Evolutionary conservation across 1,139 yeast species (phyloP).

Genomic region (Arxiozyma telluris): DNA sequence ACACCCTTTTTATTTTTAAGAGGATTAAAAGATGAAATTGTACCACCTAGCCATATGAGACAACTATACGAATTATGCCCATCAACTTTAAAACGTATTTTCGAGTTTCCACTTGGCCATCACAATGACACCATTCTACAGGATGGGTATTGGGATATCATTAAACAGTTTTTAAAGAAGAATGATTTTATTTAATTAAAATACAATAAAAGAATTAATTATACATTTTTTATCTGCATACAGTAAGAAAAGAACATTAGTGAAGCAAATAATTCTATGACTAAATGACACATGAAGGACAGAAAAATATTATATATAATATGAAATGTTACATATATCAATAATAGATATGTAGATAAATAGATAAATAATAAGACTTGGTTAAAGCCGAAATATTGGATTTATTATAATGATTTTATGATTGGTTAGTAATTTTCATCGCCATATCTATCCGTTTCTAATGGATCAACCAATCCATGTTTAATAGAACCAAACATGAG

Average conservation of each 20-base stretch:
- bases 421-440: not conserved
- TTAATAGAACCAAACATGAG: not conserved
- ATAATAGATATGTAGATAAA: too few relatives aligned
- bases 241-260: too few relatives aligned
- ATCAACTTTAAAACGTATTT: conserved; percentile 39
- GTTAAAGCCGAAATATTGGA: not conserved
- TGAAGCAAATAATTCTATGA: not conserved
- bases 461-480: not conserved
- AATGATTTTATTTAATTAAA: conserved; percentile 13
- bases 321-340: not conserved
- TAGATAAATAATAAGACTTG: too few relatives aligned
- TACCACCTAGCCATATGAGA: conserved; percentile 81
- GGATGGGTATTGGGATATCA: conserved; percentile 63
- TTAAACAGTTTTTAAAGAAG: conserved; percentile 46
- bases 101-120: conserved; percentile 48
- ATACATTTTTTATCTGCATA: not conserved
- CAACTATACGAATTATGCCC: conserved; percentile 44
- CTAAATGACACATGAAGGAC: not conserved
- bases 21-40: conserved; percentile 78
- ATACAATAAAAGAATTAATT: too few relatives aligned
- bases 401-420: not conserved
- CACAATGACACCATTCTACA: conserved; percentile 79
- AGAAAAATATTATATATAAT: too few relatives aligned
- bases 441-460: not conserved
- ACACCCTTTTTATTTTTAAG: conserved; percentile 65